These are phyloP conservation scores for Chaetomium olivaceum DNA, from an alignment of 2,329 filamentous ascomycete genomes.

Conservation along the genomic window DNA sequence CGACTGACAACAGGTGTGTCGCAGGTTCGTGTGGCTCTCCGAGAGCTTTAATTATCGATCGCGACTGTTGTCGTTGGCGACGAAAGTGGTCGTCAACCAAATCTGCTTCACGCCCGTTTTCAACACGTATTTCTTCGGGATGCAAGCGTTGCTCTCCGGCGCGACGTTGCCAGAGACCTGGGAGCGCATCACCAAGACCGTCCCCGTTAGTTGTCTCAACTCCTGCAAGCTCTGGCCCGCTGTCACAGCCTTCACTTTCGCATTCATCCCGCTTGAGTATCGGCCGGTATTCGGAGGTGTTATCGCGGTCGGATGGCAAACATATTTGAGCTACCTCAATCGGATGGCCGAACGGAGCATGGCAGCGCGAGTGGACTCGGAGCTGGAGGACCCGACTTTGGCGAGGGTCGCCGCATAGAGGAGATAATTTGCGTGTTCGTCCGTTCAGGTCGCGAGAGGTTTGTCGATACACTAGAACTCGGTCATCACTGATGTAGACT, in stretches of 20 bases:
- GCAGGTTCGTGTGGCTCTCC: constrained; percentile 77
- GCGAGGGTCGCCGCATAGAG: constrained; percentile 23
- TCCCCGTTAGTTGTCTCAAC: constrained; percentile 75
- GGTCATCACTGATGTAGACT: background rate
- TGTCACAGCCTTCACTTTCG: constrained; percentile 83
- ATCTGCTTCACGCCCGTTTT: constrained; percentile 78
- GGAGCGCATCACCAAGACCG: constrained; percentile 71
- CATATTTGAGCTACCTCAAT: constrained; percentile 82
- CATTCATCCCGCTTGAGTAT: constrained; percentile 78
- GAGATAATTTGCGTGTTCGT: background rate
- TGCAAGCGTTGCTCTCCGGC: constrained; percentile 74
- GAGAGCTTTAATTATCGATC: constrained; percentile 82
- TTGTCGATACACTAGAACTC: background rate
- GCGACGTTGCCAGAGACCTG: constrained; percentile 63
- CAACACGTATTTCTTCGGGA: constrained; percentile 79
- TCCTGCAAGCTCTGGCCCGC: constrained; percentile 86
- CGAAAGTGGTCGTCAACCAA: constrained; percentile 82
- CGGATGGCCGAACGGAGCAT: constrained; percentile 65
- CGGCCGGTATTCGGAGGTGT: constrained; percentile 76
- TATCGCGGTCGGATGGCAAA: constrained; percentile 88
- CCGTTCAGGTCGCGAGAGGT: background rate
- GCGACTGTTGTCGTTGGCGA: constrained; percentile 66
- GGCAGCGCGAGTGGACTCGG: constrained; percentile 25
- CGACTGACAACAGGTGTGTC: background rate
- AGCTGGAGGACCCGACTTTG: background rate